Evolutionary conservation across 352 stramenopile genomes (phyloP).

Genomic region (Phytophthora chlamydospora): DNA sequence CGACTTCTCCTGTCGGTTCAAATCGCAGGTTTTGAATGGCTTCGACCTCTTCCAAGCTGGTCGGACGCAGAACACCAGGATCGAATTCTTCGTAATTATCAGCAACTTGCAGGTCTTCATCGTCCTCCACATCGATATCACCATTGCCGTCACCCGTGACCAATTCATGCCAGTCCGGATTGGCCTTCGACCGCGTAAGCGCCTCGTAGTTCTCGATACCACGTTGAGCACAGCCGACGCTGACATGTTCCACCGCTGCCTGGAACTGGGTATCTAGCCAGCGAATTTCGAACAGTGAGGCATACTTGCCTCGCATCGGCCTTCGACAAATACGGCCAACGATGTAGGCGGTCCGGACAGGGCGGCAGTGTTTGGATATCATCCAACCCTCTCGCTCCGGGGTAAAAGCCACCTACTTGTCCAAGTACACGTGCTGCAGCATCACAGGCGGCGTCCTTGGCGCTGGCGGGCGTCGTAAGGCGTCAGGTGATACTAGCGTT

Average conservation of each 20-base stretch:
- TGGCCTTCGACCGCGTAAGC: not conserved
- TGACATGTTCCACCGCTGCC: not conserved
- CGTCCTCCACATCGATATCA: constrained; percentile 6
- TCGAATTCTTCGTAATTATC: not conserved
- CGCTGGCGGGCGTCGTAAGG: no score
- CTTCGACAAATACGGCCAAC: not conserved
- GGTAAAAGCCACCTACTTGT: not conserved
- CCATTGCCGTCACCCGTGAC: not conserved
- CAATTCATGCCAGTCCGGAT: constrained; percentile 8
- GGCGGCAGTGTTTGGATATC: not conserved
- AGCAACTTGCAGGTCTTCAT: constrained; percentile 1
- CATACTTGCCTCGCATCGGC: not conserved
- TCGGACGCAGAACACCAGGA: no score
- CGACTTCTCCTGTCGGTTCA: constrained; percentile 3
- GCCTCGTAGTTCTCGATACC: constrained; percentile 13
- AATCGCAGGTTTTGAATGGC: no score
- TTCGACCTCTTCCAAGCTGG: no score
- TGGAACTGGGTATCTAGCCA: constrained; percentile 8
- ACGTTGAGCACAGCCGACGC: constrained; percentile 5
- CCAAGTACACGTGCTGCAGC: not conserved
- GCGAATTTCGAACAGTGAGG: constrained; percentile 1
- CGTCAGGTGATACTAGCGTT: no score
- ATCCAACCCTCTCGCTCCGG: constrained; percentile 1
- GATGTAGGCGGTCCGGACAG: constrained; percentile 1
- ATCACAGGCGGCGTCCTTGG: not conserved